phyloP scores from a whole-genome alignment of 805 yeast species.

The Barnettozyma wickerhamii region DNA sequence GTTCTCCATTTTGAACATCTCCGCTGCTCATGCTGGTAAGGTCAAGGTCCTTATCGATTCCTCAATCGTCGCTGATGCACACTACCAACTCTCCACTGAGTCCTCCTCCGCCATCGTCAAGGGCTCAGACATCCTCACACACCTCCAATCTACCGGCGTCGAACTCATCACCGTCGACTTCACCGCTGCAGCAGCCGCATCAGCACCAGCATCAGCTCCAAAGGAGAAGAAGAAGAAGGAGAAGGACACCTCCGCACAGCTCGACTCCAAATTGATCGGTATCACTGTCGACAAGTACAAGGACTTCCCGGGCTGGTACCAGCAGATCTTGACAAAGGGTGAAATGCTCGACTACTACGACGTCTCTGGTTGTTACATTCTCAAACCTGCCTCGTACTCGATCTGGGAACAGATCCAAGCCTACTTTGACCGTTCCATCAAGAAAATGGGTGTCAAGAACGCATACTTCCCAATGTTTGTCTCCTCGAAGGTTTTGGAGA shows the following conservation, averaged over 20 bases:
- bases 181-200: constrained; percentile 35
- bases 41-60: constrained; percentile 57
- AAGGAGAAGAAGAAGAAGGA: constrained; percentile 25
- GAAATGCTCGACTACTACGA: constrained; percentile 99
- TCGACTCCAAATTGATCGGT: constrained; percentile 90
- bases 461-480: constrained; percentile 99
- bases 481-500: constrained; percentile 85
- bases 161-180: constrained; percentile 54
- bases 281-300: constrained; percentile 89
- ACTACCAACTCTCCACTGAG: constrained; percentile 43
- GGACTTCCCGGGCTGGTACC: constrained; percentile 97
- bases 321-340: constrained; percentile 92
- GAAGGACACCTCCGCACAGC: constrained; percentile 37
- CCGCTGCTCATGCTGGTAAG: constrained; percentile 47
- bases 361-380: constrained; percentile 96
- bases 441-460: constrained; percentile 85
- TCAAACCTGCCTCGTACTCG: constrained; percentile 92
- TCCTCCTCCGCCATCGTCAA: constrained; percentile 47
- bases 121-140: constrained; percentile 43
- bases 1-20: constrained; percentile 50
- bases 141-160: constrained; percentile 46
- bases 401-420: constrained; percentile 93
- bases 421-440: constrained; percentile 79
- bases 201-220: constrained; percentile 17
- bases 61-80: constrained; percentile 35